Percentiles rank a stretch among this genome's conserved stretches.
Conservation (phyloP, 768 basidiomycete genomes). For the Serendipita indica region DNA sequence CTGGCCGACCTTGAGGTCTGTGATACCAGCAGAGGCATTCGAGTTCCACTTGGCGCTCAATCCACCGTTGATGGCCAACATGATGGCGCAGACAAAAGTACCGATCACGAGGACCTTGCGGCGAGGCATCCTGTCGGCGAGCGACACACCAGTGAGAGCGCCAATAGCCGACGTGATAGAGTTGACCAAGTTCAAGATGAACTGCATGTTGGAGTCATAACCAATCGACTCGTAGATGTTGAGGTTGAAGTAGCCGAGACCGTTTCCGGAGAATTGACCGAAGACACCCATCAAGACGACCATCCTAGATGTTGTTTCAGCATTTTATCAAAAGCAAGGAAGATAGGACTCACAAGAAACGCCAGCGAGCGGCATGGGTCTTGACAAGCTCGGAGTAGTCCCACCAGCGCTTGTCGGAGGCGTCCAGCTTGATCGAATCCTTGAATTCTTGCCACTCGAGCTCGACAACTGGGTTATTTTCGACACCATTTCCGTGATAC, state of each 20-base stretch:
- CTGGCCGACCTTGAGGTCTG: slow-evolving; percentile 19
- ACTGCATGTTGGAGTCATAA: slow-evolving; percentile 19
- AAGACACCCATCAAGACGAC: slow-evolving; percentile 30
- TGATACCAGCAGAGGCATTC: slow-evolving; percentile 9
- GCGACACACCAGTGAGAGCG: slow-evolving; percentile 22
- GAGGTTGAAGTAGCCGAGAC: slow-evolving; percentile 31
- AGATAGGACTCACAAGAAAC: slow-evolving; percentile 36
- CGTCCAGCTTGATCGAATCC: slow-evolving; percentile 34
- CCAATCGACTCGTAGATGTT: slow-evolving; percentile 20
- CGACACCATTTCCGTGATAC: slow-evolving; percentile 39
- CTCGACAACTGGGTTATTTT: slow-evolving; percentile 34
- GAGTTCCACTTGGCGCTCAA: slow-evolving; percentile 16
- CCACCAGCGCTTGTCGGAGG: slow-evolving; percentile 43
- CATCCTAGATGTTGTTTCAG: slow-evolving; percentile 13
- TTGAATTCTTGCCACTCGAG: slow-evolving; percentile 40
- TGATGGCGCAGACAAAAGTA: slow-evolving; percentile 19
- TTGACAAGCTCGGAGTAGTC: slow-evolving; percentile 37
- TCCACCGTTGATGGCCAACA: slow-evolving; percentile 18
- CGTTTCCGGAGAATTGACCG: slow-evolving; percentile 43
- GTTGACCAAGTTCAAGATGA: slow-evolving; percentile 25
- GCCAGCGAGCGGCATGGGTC: slow-evolving; percentile 32
- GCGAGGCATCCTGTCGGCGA: slow-evolving; percentile 22
- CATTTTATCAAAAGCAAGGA: slow-evolving; percentile 16
- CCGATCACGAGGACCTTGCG: slow-evolving; percentile 23
- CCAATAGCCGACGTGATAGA: slow-evolving; percentile 22